Conservation (phyloP, 345 rosid species). For the Brassica nigra region DNA sequence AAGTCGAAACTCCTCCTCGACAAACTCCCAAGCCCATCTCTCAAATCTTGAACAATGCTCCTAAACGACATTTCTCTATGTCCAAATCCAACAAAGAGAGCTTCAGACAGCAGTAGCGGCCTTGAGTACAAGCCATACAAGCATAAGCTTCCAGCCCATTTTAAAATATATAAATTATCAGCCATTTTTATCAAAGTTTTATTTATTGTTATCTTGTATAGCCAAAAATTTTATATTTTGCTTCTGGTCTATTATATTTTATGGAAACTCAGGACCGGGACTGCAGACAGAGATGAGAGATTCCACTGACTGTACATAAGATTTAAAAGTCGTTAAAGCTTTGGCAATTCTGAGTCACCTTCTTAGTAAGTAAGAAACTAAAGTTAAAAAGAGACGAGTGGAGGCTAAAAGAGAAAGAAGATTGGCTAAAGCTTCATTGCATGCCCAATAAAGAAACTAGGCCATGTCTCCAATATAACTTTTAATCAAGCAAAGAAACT, state of each 20-base stretch:
- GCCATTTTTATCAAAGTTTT: too few species aligned
- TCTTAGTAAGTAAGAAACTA: slow-evolving; percentile 37
- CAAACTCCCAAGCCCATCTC: slow-evolving; percentile 70
- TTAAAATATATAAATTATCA: too few species aligned
- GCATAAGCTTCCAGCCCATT: too few species aligned
- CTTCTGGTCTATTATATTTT: too few species aligned
- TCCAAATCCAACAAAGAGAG: slow-evolving; percentile 9
- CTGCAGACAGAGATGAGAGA: slow-evolving; percentile 26
- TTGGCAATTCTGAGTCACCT: slow-evolving; percentile 27
- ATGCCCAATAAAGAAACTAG: slow-evolving; percentile 41
- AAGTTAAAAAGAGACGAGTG: slow-evolving; percentile 1
- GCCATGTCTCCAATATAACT: slow-evolving; percentile 33
- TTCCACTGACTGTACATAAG: slow-evolving; percentile 35
- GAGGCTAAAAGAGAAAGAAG: slow-evolving; percentile 35
- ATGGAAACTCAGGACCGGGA: too few species aligned
- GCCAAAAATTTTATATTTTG: too few species aligned
- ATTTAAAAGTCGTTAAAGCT: neutral
- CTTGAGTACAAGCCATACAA: too few species aligned
- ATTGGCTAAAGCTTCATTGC: slow-evolving; percentile 38
- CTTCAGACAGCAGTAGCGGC: too few species aligned
- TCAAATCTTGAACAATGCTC: slow-evolving; percentile 68
- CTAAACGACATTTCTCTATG: slow-evolving; percentile 57
- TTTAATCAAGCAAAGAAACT: neutral
- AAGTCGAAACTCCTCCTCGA: slow-evolving; percentile 67
- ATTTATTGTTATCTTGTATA: too few species aligned